These are phyloP conservation scores for Kodamaea kaohsiungensis DNA, from an alignment of 805 yeast genomes.

Conservation along the genomic window DNA sequence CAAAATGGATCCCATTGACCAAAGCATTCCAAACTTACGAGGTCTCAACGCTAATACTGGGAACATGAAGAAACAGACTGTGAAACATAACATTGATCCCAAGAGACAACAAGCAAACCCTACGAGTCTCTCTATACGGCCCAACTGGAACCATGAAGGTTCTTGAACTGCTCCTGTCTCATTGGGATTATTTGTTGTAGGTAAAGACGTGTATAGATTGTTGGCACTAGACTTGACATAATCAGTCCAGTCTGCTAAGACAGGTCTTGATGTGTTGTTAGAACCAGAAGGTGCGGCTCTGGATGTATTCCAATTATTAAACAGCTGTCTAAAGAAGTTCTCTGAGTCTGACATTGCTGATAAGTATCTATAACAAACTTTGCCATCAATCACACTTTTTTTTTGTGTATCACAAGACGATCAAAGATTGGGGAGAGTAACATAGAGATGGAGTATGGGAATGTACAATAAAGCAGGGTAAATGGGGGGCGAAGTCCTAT, in stretches of 20 bases:
- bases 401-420: slow-evolving; percentile 4
- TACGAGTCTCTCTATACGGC: slow-evolving; percentile 77
- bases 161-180: slow-evolving; percentile 45
- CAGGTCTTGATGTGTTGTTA: slow-evolving; percentile 21
- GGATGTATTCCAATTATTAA: slow-evolving; percentile 31
- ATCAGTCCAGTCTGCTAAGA: slow-evolving; percentile 44
- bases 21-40: slow-evolving; percentile 81
- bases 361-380: not conserved
- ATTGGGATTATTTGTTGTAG: slow-evolving; percentile 47
- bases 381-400: not conserved
- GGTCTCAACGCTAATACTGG: slow-evolving; percentile 91
- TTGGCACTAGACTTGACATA: slow-evolving; percentile 46
- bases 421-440: not conserved
- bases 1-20: slow-evolving; percentile 89
- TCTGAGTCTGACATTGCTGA: slow-evolving; percentile 31
- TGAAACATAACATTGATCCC: slow-evolving; percentile 80
- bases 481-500: no score
- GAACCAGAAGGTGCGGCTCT: slow-evolving; percentile 10
- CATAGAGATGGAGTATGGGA: no score
- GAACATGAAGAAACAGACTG: slow-evolving; percentile 76
- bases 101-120: slow-evolving; percentile 76
- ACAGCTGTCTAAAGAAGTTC: slow-evolving; percentile 34
- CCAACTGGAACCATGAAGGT: slow-evolving; percentile 74
- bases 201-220: slow-evolving; percentile 64
- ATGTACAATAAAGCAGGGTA: no score